These are phyloP conservation scores for Nakaseomyces nivariensis DNA, from an alignment of 1,139 yeast genomes.

Conservation along the genomic window DNA sequence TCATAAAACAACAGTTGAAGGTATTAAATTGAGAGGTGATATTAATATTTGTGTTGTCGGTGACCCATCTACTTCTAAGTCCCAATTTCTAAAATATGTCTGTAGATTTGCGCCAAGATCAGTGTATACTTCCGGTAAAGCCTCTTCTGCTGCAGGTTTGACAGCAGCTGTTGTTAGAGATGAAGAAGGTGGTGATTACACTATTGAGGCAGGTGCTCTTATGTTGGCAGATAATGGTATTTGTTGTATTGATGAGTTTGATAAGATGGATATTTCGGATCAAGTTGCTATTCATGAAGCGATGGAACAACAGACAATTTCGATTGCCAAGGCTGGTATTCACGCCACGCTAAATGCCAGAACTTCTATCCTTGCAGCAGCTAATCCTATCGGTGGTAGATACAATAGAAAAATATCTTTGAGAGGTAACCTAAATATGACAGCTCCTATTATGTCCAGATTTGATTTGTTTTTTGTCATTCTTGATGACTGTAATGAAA, in stretches of 20 bases:
- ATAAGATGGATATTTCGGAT: slow-evolving; percentile 90
- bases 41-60: slow-evolving; percentile 96
- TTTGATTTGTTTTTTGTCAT: slow-evolving; percentile 92
- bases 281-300: slow-evolving; percentile 99
- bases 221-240: slow-evolving; percentile 98
- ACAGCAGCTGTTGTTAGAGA: slow-evolving; percentile 98
- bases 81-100: slow-evolving; percentile 91
- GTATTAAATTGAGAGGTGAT: slow-evolving; percentile 93
- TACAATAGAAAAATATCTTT: slow-evolving; percentile 80
- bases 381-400: slow-evolving; percentile 93
- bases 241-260: slow-evolving; percentile 97
- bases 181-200: slow-evolving; percentile 94
- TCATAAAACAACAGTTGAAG: slow-evolving; percentile 88
- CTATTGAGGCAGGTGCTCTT: slow-evolving; percentile 97
- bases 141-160: slow-evolving; percentile 97
- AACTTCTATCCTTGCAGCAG: slow-evolving; percentile 93
- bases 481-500: slow-evolving; percentile 89
- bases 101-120: slow-evolving; percentile 89
- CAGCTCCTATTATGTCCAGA: slow-evolving; percentile 99
- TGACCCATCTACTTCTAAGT: slow-evolving; percentile 96
- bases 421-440: slow-evolving; percentile 84
- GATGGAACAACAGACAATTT: slow-evolving; percentile 98
- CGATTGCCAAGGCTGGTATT: slow-evolving; percentile 96
- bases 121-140: slow-evolving; percentile 95
- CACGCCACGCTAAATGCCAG: slow-evolving; percentile 96